Evolutionary conservation across 2,329 filamentous ascomycete species (phyloP), one percentile per base, ranked within the genome.

Genomic region (Diaporthe vexans): DNA sequence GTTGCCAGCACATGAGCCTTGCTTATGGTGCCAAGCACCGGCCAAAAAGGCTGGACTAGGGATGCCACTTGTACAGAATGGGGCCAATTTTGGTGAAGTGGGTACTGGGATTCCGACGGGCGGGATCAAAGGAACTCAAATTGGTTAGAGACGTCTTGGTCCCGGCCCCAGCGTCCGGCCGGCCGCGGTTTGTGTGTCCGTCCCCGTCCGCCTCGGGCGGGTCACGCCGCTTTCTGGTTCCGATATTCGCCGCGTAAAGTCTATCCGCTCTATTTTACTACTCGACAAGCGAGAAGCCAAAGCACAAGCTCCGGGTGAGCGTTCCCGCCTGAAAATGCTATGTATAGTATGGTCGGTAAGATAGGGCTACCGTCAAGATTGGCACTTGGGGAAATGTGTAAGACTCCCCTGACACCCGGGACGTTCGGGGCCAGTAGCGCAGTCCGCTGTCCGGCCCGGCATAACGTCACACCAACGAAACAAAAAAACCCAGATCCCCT

Each of bases 381-480:
- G 33, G 13, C 29, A 29, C 3, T 26, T 26, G n/a, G 21, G 33
- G 13, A 0, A 40, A 17, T 13, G 37, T 35, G 63, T 54, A 46
- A 26, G 15, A 3, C 43, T 1, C 52, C 52, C 17, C 48, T 40
- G 46, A 40, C 33, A 54, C 29, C 48, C 63, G 63, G 63, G 63
- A 54, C 33, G 48, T 48, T 54, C 63, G 63, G 63, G 48, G 48
- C 48, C 33, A 40, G n/a, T 21, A 68, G 63, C 46, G 63, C 48
- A 68, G 46, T 54, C 63, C 63, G 63, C 19, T 54, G 63, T 21
- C 63, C 63, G 33, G 21, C 15, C 63, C 48, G 46, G 63, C 35
- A 72, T 61, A 61, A 72, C 69, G 69, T 72, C 69, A 72, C 69
- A 54, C 33, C 69, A 61, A 72, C 56, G 69, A 72, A 46, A 72